These are phyloP conservation scores for Elongisporangium senticosum DNA, from an alignment of 352 stramenopile genomes.

Conservation along the genomic window DNA sequence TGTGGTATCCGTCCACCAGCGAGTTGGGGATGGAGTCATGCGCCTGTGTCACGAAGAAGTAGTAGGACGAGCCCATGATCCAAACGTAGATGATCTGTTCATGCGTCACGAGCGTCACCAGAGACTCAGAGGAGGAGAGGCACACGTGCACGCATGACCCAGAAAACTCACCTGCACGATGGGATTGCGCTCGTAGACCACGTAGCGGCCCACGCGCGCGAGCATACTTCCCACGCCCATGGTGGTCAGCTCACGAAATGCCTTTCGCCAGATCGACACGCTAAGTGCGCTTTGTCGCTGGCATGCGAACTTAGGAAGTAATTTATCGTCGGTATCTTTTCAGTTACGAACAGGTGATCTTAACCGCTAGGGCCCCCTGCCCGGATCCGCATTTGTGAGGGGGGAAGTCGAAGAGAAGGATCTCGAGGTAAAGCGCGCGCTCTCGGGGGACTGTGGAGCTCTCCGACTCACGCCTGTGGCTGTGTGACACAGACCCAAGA, in stretches of 20 bases:
- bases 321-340: background rate
- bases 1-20: slow-evolving; percentile 58
- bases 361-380: background rate
- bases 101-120: background rate
- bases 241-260: background rate
- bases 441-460: background rate
- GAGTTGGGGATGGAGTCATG: slow-evolving; percentile 53
- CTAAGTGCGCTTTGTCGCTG: background rate
- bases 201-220: slow-evolving; percentile 41
- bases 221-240: slow-evolving; percentile 17
- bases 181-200: slow-evolving; percentile 62
- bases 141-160: background rate
- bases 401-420: slow-evolving; percentile 2
- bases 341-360: background rate
- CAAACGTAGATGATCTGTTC: slow-evolving; percentile 74
- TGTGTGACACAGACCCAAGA: background rate
- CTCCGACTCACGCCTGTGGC: background rate
- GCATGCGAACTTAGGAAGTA: background rate
- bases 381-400: background rate
- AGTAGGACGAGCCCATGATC: slow-evolving; percentile 65
- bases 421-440: slow-evolving; percentile 4
- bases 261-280: background rate
- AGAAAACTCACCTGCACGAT: slow-evolving; percentile 44
- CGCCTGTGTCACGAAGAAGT: slow-evolving; percentile 62
- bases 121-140: background rate